Conservation (phyloP, 768 basidiomycete species). For the Boletus tylopilopsis region DNA sequence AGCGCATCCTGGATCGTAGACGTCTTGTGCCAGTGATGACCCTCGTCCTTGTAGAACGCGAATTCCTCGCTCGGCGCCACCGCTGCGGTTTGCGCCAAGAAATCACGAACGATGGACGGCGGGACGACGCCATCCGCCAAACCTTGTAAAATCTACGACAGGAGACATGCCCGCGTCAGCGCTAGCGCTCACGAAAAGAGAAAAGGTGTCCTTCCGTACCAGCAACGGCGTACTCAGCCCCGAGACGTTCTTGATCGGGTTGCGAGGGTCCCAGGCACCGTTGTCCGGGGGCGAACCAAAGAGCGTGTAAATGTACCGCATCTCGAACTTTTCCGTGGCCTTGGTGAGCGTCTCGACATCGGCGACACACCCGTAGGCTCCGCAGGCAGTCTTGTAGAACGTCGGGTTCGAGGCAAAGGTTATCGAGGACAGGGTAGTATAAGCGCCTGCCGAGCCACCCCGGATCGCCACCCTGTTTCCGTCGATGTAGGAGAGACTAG, state of each 20-base stretch:
- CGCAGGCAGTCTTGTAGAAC: constrained; percentile 55
- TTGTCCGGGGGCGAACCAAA: constrained; percentile 49
- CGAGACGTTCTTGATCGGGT: constrained; percentile 32
- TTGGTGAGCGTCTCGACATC: constrained; percentile 51
- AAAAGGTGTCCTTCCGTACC: constrained; percentile 34
- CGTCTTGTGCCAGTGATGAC: constrained; percentile 33
- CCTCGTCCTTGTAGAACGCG: constrained; percentile 40
- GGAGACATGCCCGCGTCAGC: neutral
- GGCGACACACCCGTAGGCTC: constrained; percentile 59
- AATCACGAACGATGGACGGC: constrained; percentile 44
- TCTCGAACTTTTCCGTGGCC: constrained; percentile 69
- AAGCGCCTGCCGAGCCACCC: constrained; percentile 71
- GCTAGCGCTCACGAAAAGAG: neutral
- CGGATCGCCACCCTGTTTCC: constrained; percentile 59
- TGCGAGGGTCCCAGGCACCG: neutral
- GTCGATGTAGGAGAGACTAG: constrained; percentile 49
- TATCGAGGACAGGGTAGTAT: constrained; percentile 50
- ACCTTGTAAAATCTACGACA: constrained; percentile 61
- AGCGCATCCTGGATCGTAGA: constrained; percentile 32
- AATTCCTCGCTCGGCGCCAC: constrained; percentile 18
- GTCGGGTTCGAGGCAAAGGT: constrained; percentile 47
- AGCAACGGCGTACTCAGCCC: constrained; percentile 59
- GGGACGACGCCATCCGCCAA: constrained; percentile 61
- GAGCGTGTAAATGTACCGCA: constrained; percentile 51
- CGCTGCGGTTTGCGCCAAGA: constrained; percentile 20